Evolutionary conservation across 208 protist genomes (phyloP).

Genomic region (Wallacemonas collosoma): DNA sequence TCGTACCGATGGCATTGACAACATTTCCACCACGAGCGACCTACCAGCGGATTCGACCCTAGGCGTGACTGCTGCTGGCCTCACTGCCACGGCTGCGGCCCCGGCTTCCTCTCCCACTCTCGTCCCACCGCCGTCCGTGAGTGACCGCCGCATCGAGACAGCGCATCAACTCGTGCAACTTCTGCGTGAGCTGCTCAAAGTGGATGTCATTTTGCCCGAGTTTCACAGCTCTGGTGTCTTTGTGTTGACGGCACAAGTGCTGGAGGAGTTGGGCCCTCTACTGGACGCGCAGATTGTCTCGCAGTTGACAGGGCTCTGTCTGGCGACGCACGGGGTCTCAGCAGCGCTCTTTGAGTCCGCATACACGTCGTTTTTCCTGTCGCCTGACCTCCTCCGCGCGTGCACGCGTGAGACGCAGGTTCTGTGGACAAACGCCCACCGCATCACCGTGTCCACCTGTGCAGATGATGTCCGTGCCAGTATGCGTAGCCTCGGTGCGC

Average conservation of each 20-base stretch:
- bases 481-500: constrained; percentile 55
- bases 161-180: constrained; percentile 63
- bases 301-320: constrained; percentile 58
- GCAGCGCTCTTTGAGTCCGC: constrained; percentile 65
- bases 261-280: constrained; percentile 55
- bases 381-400: constrained; percentile 61
- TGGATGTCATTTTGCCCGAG: constrained; percentile 64
- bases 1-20: constrained; percentile 19
- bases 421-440: constrained; percentile 53
- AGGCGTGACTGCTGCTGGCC: too few relatives aligned
- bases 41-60: too few relatives aligned
- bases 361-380: constrained; percentile 80
- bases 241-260: constrained; percentile 55
- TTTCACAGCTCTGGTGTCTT: constrained; percentile 68
- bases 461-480: constrained; percentile 32
- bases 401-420: constrained; percentile 52
- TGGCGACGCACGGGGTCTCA: constrained; percentile 29
- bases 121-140: background rate
- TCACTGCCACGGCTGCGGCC: too few relatives aligned
- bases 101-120: too few relatives aligned
- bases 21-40: background rate
- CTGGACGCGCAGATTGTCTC: constrained; percentile 38
- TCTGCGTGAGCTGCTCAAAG: constrained; percentile 48
- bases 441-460: constrained; percentile 27
- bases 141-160: constrained; percentile 24